Evolutionary conservation across 139 green algal species (phyloP).

Genomic region (Chlamydomonas schloesseri): DNA sequence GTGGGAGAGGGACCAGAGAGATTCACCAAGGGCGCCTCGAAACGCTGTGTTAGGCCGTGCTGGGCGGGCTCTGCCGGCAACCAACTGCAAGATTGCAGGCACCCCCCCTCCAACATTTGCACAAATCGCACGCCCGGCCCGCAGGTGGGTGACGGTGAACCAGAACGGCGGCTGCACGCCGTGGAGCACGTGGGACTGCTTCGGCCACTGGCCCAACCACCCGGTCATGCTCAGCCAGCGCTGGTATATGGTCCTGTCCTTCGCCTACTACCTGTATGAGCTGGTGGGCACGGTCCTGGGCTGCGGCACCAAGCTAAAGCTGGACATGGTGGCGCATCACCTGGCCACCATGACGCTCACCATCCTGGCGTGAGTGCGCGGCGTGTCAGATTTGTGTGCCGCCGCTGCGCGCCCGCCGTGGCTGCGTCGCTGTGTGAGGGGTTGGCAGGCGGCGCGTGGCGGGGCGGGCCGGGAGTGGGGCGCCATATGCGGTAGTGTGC

Average conservation of each 20-base stretch:
- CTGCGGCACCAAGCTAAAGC: constrained; percentile 51
- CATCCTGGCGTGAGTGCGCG: constrained; percentile 12
- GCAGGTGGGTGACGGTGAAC: constrained; percentile 30
- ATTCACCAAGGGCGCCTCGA: too few species aligned
- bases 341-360: constrained; percentile 64
- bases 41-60: too few species aligned
- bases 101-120: too few species aligned
- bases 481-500: background rate
- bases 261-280: constrained; percentile 67
- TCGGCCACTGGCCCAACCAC: constrained; percentile 53
- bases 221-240: constrained; percentile 13
- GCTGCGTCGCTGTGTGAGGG: too few species aligned
- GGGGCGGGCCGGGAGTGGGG: too few species aligned
- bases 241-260: constrained; percentile 42
- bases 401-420: too few species aligned
- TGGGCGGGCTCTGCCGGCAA: too few species aligned
- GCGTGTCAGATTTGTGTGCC: too few species aligned
- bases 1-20: too few species aligned
- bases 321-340: constrained; percentile 70
- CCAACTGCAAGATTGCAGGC: too few species aligned
- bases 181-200: constrained; percentile 47
- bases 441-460: too few species aligned
- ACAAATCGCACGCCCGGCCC: background rate
- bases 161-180: constrained; percentile 55
- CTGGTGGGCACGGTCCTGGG: constrained; percentile 57